These are phyloP conservation scores for Camellia lanceoleosa DNA, from an alignment of 148 eudicot species.

Conservation along the genomic window DNA sequence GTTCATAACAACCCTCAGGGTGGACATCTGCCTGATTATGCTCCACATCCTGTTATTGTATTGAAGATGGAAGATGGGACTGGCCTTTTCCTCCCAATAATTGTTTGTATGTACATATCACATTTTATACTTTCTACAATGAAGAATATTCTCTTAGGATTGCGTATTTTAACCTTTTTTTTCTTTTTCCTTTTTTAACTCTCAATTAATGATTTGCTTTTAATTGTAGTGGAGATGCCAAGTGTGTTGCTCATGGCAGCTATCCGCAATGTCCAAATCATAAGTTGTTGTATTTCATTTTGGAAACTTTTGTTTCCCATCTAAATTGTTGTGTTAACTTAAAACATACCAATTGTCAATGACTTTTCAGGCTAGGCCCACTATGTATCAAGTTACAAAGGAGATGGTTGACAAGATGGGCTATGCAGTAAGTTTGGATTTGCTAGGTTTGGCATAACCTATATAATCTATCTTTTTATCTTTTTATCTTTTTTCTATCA, in stretches of 20 bases:
- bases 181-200: background rate
- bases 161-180: slow-evolving; percentile 10
- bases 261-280: slow-evolving; percentile 75
- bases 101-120: slow-evolving; percentile 69
- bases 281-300: slow-evolving; percentile 31
- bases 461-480: no score
- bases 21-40: slow-evolving; percentile 84
- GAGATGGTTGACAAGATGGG: slow-evolving; percentile 98
- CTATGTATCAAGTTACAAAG: slow-evolving; percentile 82
- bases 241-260: slow-evolving; percentile 94
- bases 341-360: background rate
- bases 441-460: no score
- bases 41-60: slow-evolving; percentile 96
- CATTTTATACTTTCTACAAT: slow-evolving; percentile 1
- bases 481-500: no score
- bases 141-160: slow-evolving; percentile 1
- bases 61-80: slow-evolving; percentile 70
- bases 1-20: slow-evolving; percentile 81
- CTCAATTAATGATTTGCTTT: slow-evolving; percentile 5
- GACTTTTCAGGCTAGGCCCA: slow-evolving; percentile 78
- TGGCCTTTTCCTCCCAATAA: slow-evolving; percentile 84
- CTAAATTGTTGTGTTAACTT: background rate
- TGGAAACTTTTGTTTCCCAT: background rate
- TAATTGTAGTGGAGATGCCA: slow-evolving; percentile 86
- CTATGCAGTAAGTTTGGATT: slow-evolving; percentile 50